Evolutionary conservation across 257 asterid genomes (phyloP).

Genomic region (Solanum neorickii): DNA sequence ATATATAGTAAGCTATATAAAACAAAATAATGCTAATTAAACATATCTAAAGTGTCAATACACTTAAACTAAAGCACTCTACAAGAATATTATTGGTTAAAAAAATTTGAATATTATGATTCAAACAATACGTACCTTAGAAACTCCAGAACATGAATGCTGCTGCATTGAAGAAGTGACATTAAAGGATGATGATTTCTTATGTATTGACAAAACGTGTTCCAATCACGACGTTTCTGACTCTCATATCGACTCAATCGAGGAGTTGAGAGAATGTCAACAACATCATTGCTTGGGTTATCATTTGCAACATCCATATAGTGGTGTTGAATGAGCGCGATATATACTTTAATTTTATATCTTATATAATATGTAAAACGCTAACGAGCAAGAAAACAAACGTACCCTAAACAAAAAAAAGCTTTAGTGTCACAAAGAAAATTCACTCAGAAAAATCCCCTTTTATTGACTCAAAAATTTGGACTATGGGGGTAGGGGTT

Average conservation of each 20-base stretch:
- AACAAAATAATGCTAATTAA: neutral
- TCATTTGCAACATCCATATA: slow-evolving; percentile 12
- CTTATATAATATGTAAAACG: neutral
- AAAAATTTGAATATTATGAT: neutral
- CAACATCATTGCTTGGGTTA: neutral
- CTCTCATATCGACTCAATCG: slow-evolving; percentile 23
- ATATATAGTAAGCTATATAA: neutral
- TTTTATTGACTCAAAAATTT: neutral
- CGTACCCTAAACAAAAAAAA: neutral
- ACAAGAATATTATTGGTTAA: neutral
- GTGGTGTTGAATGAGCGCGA: neutral
- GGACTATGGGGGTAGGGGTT: neutral
- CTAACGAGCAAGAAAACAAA: neutral
- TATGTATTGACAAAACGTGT: slow-evolving; percentile 27
- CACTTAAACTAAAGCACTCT: neutral
- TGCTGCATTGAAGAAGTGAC: slow-evolving; percentile 3
- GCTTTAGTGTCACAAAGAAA: neutral
- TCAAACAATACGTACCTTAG: neutral
- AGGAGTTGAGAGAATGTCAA: neutral
- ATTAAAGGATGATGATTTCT: slow-evolving; percentile 18
- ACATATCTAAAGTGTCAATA: neutral
- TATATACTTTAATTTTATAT: neutral
- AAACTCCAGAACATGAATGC: slow-evolving; percentile 18
- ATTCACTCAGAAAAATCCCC: neutral
- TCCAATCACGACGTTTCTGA: slow-evolving; percentile 37